These are phyloP conservation scores for Agrostemma githago DNA, from an alignment of 148 eudicot genomes.

Conservation along the genomic window DNA sequence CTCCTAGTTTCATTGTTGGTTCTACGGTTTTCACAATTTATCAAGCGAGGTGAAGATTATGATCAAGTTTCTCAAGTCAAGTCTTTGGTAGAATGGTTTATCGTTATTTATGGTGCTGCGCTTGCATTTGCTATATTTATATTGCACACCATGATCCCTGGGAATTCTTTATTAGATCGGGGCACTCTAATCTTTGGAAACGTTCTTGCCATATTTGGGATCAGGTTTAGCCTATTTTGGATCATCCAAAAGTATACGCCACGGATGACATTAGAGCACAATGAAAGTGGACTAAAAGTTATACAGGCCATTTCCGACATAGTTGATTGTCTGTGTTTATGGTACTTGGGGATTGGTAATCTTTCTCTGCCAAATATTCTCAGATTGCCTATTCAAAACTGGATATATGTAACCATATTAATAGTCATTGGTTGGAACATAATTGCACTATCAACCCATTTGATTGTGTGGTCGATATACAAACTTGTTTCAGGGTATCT, in stretches of 20 bases:
- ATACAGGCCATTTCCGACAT: slow-evolving; percentile 7
- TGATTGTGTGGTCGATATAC: slow-evolving; percentile 1
- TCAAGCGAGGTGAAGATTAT: slow-evolving; percentile 11
- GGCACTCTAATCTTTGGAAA: neutral
- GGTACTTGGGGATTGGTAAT: no score
- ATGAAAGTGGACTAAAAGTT: slow-evolving; percentile 12
- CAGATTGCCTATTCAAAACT: neutral
- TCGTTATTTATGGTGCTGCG: neutral
- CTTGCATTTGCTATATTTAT: neutral
- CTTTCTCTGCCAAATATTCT: no score
- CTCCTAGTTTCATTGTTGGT: slow-evolving; percentile 4
- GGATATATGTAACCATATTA: slow-evolving; percentile 1
- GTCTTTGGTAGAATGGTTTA: neutral
- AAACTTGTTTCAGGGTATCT: slow-evolving; percentile 11
- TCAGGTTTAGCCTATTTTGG: slow-evolving; percentile 1
- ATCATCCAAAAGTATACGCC: slow-evolving; percentile 9
- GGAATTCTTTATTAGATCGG: neutral
- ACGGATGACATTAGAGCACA: slow-evolving; percentile 12
- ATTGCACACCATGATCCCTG: neutral
- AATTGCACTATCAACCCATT: slow-evolving; percentile 8
- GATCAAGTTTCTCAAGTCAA: slow-evolving; percentile 10
- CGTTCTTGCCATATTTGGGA: neutral
- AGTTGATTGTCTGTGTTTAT: no score
- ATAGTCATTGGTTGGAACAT: neutral
- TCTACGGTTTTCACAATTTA: slow-evolving; percentile 2